Evolutionary conservation across 2,329 filamentous ascomycete genomes (phyloP), one percentile per base, ranked within the genome.

Genomic region (Tympanopsis confertula): DNA sequence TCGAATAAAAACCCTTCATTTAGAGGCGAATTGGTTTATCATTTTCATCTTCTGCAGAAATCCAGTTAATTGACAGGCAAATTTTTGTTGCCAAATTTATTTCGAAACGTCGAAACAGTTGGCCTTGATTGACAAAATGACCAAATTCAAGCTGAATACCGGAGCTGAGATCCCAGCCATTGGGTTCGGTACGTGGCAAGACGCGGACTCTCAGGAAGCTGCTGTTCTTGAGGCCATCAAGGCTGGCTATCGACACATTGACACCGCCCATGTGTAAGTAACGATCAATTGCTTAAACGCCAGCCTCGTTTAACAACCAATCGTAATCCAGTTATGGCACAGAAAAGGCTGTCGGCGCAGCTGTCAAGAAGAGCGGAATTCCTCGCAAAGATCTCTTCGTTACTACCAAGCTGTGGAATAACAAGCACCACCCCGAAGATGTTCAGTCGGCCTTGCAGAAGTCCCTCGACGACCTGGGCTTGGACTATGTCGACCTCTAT

Each of bases 231-330:
- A 54, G 41, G 57, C 58, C 10, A 46, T 70, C 20, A 57, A 66
- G 33, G 48, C 57, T 32, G 69, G 69, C n/a, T 74, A 72, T 50
- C 59, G 64, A 13, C 68, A 71, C 49, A 66, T 73, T 42, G 69
- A 74, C 48, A 58, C 58, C 18, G 66, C 66, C 1, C 56, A 56
- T 13, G 52, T 52, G 12, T 68, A 67, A 39, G 47, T 48, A 4
- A 67, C 66, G 41, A 61, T 68, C 47, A 49, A 54, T 30, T 54
- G 59, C 38, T 61, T 66, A 1, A 63, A 63, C 7, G 47, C 51
- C 32, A 63, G 61, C 13, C 62, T 66, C 22, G n/a, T n/a, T n/a
- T 33, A 52, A 45, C 26, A 39, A 38, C 4, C 47, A n/a, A 19
- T n/a, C n/a, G 12, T 35, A 35, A 13, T 22, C 18, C 12, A 35